These are phyloP conservation scores for Fusarium sp. DNA, from an alignment of 2,329 filamentous ascomycete species.

Conservation along the genomic window DNA sequence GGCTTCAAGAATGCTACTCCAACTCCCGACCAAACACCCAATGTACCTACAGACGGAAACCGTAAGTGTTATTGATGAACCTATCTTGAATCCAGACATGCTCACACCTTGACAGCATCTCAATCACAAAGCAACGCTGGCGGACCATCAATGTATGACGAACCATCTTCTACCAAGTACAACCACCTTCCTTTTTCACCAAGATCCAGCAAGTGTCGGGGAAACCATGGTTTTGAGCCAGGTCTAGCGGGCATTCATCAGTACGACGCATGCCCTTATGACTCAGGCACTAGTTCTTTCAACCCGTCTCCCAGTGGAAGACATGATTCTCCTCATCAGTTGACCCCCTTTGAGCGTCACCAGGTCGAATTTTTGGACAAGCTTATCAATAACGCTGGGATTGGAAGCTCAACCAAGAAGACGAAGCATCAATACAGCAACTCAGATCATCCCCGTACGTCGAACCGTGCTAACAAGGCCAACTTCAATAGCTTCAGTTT, in stretches of 20 bases:
- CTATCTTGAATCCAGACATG: neutral
- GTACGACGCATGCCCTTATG: constrained; percentile 24
- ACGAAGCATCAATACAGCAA: constrained; percentile 12
- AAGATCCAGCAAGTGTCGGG: constrained; percentile 24
- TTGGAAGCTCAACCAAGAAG: constrained; percentile 29
- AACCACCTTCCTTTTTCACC: constrained; percentile 19
- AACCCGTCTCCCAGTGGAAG: constrained; percentile 50
- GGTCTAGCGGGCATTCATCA: constrained; percentile 6
- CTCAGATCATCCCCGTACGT: neutral
- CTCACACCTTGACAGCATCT: constrained; percentile 24
- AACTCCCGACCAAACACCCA: constrained; percentile 19
- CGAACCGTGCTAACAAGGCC: constrained; percentile 49
- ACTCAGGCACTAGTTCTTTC: constrained; percentile 7
- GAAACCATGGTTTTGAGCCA: constrained; percentile 8
- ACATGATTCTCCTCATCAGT: constrained; percentile 34
- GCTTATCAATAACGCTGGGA: constrained; percentile 51
- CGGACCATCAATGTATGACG: constrained; percentile 62
- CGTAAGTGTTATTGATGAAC: constrained; percentile 19
- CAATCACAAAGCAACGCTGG: constrained; percentile 32
- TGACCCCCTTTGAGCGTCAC: constrained; percentile 55
- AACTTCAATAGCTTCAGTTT: constrained; percentile 63
- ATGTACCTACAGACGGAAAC: constrained; percentile 13
- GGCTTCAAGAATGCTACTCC: constrained; percentile 30
- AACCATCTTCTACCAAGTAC: constrained; percentile 36
- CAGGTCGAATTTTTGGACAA: constrained; percentile 53